Conservation (phyloP, 148 eudicot genomes). For the Vaccinium corymbosum region DNA sequence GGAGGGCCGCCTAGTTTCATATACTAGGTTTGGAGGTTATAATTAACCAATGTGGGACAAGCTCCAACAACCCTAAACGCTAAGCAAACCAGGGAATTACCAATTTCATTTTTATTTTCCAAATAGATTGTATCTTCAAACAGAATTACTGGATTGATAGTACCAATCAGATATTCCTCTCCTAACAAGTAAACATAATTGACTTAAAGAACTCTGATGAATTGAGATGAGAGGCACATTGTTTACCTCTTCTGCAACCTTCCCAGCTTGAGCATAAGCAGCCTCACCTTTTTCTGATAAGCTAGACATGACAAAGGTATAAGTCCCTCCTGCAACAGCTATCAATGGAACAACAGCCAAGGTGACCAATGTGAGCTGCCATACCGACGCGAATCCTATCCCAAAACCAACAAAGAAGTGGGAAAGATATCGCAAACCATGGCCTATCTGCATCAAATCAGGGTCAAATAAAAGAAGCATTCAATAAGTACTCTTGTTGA, state of each 20-base stretch:
- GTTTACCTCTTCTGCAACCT: conserved; percentile 69
- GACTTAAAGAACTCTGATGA: neutral
- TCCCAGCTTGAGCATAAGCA: conserved; percentile 73
- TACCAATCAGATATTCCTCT: neutral
- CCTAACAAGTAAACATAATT: neutral
- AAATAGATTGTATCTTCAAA: neutral
- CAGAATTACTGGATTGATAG: neutral
- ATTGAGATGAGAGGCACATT: conserved; percentile 7
- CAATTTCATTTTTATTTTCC: neutral
- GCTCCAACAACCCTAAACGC: neutral
- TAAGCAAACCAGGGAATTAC: neutral
- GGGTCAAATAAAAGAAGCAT: neutral
- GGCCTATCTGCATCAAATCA: conserved; percentile 56
- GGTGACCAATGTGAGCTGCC: conserved; percentile 71
- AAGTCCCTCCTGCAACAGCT: conserved; percentile 65
- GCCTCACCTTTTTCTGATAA: conserved; percentile 57
- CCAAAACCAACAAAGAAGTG: conserved; percentile 58
- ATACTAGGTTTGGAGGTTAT: no score
- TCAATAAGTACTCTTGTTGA: conserved; percentile 1
- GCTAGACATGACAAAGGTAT: conserved; percentile 51
- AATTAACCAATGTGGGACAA: no score
- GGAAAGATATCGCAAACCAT: conserved; percentile 58
- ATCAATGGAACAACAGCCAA: conserved; percentile 63
- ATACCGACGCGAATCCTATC: conserved; percentile 55
- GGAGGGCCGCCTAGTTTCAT: no score